phyloP scores from a whole-genome alignment of 768 basidiomycete species.

The Tephrocybe sp. region DNA sequence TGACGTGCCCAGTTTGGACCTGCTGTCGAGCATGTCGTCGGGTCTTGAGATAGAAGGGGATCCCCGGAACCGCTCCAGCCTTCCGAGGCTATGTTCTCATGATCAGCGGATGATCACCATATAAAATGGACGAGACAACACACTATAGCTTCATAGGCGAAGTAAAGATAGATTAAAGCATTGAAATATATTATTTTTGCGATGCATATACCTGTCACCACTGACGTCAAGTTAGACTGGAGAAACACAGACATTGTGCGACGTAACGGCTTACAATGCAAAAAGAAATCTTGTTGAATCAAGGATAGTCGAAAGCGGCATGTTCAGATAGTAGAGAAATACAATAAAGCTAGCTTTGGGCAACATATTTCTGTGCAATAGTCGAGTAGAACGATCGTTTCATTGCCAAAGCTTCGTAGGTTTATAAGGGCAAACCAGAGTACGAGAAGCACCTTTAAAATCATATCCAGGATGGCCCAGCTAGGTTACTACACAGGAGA shows the following conservation, averaged over 20 bases:
- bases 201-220: conserved; percentile 18
- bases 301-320: conserved; percentile 7
- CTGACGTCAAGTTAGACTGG: neutral
- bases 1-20: conserved; percentile 23
- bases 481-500: too few species aligned
- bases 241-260: neutral
- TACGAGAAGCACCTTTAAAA: too few species aligned
- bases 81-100: conserved; percentile 12
- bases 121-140: neutral
- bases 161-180: neutral
- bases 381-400: too few species aligned
- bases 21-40: conserved; percentile 17
- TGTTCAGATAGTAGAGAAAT: neutral
- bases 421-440: too few species aligned
- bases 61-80: conserved; percentile 21
- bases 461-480: too few species aligned
- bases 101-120: neutral
- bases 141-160: neutral
- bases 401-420: too few species aligned
- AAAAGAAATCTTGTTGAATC: conserved; percentile 15
- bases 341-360: neutral
- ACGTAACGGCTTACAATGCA: conserved; percentile 13
- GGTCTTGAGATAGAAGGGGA: conserved; percentile 17
- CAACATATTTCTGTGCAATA: neutral
- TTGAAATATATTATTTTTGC: neutral